Conservation (phyloP, 2,329 filamentous ascomycete species). For the Neofusicoccum cordaticola region DNA sequence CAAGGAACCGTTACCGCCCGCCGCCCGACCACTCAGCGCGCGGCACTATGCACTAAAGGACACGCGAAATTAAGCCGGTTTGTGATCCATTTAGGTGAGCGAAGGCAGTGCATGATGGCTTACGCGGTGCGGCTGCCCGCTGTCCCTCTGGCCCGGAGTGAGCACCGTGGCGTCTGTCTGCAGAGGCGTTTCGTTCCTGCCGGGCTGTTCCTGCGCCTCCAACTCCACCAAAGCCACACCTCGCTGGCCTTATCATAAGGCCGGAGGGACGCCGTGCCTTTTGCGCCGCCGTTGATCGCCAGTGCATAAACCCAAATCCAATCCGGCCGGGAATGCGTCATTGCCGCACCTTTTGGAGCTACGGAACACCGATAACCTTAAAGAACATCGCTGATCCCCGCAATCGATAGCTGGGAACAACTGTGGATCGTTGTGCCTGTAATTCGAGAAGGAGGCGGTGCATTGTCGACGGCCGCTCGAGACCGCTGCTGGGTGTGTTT, state of each 20-base stretch:
- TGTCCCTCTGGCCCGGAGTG: too few species aligned
- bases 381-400: neutral
- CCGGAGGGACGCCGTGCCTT: neutral
- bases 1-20: neutral
- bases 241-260: neutral
- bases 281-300: neutral
- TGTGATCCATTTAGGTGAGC: constrained; percentile 1
- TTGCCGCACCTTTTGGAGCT: constrained; percentile 2
- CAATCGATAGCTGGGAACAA: neutral
- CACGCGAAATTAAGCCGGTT: constrained; percentile 11
- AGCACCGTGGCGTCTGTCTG: neutral
- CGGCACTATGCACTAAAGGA: neutral
- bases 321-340: neutral
- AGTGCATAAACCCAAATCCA: neutral
- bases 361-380: constrained; percentile 4
- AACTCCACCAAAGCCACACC: neutral
- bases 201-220: neutral
- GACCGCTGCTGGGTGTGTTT: neutral
- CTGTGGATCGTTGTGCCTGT: constrained; percentile 1
- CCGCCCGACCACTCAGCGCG: neutral
- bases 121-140: neutral
- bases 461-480: neutral
- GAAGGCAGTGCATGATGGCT: neutral
- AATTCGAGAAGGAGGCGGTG: neutral
- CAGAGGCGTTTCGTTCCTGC: neutral